Base-by-base conservation (phyloP, 306 rosid species). In the Glycine latifolia region DNA sequence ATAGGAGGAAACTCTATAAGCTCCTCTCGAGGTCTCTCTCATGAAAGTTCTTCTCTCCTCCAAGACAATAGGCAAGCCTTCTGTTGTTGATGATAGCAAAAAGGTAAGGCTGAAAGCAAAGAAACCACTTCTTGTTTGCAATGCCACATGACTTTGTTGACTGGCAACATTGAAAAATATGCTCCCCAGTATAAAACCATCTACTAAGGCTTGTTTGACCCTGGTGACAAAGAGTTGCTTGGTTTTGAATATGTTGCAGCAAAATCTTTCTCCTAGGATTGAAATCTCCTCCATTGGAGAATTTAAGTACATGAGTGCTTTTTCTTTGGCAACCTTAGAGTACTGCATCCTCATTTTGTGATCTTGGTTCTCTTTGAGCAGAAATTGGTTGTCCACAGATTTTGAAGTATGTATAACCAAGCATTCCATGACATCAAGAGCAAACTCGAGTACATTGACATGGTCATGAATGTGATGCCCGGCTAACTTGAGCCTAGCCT, bases 201-300 rank as follows among this genome's bases (percentile, higher is more conserved):
- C 93, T 54, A 89, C 78, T 8, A 91, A 7, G 37, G 98, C 93
- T 58, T 94, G 95, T 71, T 89, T 85, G 70, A 86, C 90, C 68
- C 94, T 89, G n/a, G 91, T 49, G 13, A 79, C 52, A 94, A n/a
- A n/a, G n/a, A 92, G 91, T 86, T 95, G 97, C 52, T 87, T 95
- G 82, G 97, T 95, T 89, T 98, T 87, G 85, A 93, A 89, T 65
- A 94, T 90, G 88, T 95, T 95, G 74, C 83, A 74, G 93, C 88
- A 91, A 78, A 95, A 95, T 76, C 98, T 90, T 74, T 82, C 86
- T 76, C 20, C 20, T 20, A 20, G 20, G 20, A 20, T 20, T 20
- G 20, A 20, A 20, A 20, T 20, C 20, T 20, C 20, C 20, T 20
- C 20, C 20, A 20, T 20, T 20, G 20, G 20, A 20, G 20, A 20